A percentile compares a stretch with the other conserved stretches of the same genome.
These are phyloP conservation scores for Annulohypoxylon maeteangense DNA, from an alignment of 495 filamentous ascomycete genomes.

Conservation along the genomic window DNA sequence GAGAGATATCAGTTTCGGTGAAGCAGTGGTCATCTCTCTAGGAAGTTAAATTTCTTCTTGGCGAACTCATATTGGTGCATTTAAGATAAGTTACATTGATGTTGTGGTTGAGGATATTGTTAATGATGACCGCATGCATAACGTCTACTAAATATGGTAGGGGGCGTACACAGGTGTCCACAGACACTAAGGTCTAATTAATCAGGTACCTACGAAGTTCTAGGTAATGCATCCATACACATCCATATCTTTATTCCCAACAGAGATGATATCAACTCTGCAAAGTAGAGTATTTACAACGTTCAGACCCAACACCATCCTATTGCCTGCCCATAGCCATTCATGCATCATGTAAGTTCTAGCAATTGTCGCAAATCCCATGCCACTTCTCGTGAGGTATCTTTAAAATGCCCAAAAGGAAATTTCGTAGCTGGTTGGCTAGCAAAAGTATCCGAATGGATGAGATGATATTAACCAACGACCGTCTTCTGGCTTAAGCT, in stretches of 20 bases:
- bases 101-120: background rate
- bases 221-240: background rate
- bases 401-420: constrained; percentile 6
- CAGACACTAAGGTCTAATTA: background rate
- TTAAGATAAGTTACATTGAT: background rate
- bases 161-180: background rate
- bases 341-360: constrained; percentile 33
- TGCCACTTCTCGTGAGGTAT: constrained; percentile 20
- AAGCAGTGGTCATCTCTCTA: background rate
- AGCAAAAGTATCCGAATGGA: background rate
- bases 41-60: background rate
- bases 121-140: background rate
- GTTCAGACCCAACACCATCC: constrained; percentile 27
- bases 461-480: constrained; percentile 68
- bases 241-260: background rate
- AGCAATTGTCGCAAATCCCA: constrained; percentile 15
- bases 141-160: background rate
- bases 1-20: background rate
- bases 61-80: background rate
- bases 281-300: constrained; percentile 34
- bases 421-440: constrained; percentile 13
- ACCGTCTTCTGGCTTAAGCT: constrained; percentile 91
- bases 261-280: constrained; percentile 15
- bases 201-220: too few relatives aligned
- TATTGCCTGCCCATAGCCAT: constrained; percentile 16